Base-by-base conservation (phyloP, 805 yeast species). In the Candida yuanshanica region DNA sequence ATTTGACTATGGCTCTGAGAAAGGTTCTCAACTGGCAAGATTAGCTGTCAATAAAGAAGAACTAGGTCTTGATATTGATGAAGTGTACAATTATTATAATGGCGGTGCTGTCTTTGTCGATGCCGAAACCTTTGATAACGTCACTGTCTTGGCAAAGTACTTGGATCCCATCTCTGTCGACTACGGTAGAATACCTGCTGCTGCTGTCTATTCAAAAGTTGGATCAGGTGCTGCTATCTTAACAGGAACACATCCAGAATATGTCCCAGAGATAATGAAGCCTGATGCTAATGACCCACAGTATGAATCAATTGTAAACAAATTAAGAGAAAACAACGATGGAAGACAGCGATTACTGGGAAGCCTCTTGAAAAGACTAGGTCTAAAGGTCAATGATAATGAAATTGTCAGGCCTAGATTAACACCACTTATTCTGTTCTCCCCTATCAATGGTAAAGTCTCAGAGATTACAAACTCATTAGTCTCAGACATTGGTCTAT, bases 161-260 rank as follows among this genome's bases (percentile, higher is more conserved):
- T 55, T 55, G 0, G 86, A 76, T 1, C 62, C 65, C 0, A 53
- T 79, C 0, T 83, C 81, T 36, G 81, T 84, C 8, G 65, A 60
- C 10, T 53, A 63, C 4, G 62, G 61, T 5, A 55, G 58, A 4
- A 53, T 37, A 4, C 46, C 52, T 12, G 95, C 96, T 0, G 96
- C 97, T 0, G 84, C 77, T 0, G 75, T 93, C 4, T 62, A 72
- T 43, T 76, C 87, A 51, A 65, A 68, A 9, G 75, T 78, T 3
- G 96, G 95, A 2, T 65, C 73, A 29, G 99, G 99, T 4, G 65
- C 64, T 27, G 96, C 81, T 0, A 62, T 93, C 9, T 69, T 93
- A 11, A 70, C 83, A 12, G 98, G 98, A 1, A 75, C 87, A 0
- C 99, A 93, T 62, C 95, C 96, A 0, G 99, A 93, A 61, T 89